Percentiles rank a stretch among this genome's conserved stretches.
phyloP scores from a whole-genome alignment of 2,329 filamentous ascomycete genomes.

The Xylariaceae sp. region DNA sequence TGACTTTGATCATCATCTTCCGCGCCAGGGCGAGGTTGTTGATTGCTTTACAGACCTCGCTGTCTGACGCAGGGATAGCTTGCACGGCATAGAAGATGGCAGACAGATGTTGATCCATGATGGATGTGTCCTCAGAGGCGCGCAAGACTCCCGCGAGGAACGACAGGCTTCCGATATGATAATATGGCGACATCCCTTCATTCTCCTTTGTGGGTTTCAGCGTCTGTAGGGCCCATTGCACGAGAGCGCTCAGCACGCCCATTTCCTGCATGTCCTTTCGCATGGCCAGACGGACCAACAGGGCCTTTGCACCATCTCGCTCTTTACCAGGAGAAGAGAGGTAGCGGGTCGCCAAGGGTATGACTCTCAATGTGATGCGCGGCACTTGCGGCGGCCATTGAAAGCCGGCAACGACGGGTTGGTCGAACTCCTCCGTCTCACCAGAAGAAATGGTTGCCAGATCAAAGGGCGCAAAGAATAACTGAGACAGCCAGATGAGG shows the following conservation, averaged over 20 bases:
- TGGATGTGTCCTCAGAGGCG: conserved; percentile 64
- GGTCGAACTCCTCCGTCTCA: conserved; percentile 42
- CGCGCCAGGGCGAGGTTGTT: conserved; percentile 71
- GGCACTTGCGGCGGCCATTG: conserved; percentile 58
- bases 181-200: conserved; percentile 54
- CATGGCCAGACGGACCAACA: conserved; percentile 77
- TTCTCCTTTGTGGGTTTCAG: conserved; percentile 43
- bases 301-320: conserved; percentile 74
- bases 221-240: conserved; percentile 63
- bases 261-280: conserved; percentile 82
- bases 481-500: conserved; percentile 79
- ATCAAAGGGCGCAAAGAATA: conserved; percentile 84
- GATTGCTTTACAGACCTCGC: conserved; percentile 46
- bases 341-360: conserved; percentile 66
- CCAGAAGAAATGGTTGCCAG: conserved; percentile 73
- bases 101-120: conserved; percentile 62
- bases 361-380: conserved; percentile 61
- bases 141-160: conserved; percentile 71
- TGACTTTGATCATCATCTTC: conserved; percentile 79
- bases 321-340: conserved; percentile 77
- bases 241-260: conserved; percentile 61
- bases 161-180: conserved; percentile 71
- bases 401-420: conserved; percentile 43
- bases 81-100: conserved; percentile 62
- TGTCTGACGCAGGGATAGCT: conserved; percentile 48